Evolutionary conservation across 2,329 filamentous ascomycete species (phyloP), one percentile per base, ranked within the genome.

Genomic region (Dothiorella sarmentorum): DNA sequence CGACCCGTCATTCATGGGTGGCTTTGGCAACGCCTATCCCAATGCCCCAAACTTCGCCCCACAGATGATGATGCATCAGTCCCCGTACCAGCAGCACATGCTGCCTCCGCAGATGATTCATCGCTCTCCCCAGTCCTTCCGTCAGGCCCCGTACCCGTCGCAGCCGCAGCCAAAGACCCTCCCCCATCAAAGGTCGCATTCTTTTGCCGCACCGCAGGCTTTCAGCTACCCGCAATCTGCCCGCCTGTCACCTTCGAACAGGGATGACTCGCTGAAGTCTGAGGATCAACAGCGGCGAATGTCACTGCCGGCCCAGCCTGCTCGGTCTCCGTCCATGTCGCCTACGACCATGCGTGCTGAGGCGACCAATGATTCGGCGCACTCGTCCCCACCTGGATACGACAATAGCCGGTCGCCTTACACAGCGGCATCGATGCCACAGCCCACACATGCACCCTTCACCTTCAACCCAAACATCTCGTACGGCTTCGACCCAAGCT

Each of bases 161-260:
- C 51, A 73, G 72, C 49, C 76, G 71, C 72, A 72, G 33, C 67
- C 67, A 18, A 68, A 64, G 37, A 52, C 65, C 20, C 76, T 76
- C 56, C 72, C 73, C 33, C 77, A 77, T 58, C 72, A 74, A 33
- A 75, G 78, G 29, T 74, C 77, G 2, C 72, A 75, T 22, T 80
- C 79, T 0, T 74, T 79, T 31, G 71, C 76, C 27, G 70, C 71
- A 7, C 73, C 75, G 1, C 73, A 76, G 29, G 68, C 72, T 20
- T 59, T 68, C 55, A 60, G 67, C 29, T 58, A 64, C 37, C 69
- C 69, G 45, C 71, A 72, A 52, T 61, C 69, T 15, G 59, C 67
- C 60, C 58, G 51, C 44, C 53, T 59, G 61, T 51, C 58, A 57
- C 40, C 62, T 53, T 63, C 63, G 53, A 56, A 61, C 45, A 56